These are phyloP conservation scores for Adenanthera pavonina DNA, from an alignment of 306 rosid species.

Conservation along the genomic window DNA sequence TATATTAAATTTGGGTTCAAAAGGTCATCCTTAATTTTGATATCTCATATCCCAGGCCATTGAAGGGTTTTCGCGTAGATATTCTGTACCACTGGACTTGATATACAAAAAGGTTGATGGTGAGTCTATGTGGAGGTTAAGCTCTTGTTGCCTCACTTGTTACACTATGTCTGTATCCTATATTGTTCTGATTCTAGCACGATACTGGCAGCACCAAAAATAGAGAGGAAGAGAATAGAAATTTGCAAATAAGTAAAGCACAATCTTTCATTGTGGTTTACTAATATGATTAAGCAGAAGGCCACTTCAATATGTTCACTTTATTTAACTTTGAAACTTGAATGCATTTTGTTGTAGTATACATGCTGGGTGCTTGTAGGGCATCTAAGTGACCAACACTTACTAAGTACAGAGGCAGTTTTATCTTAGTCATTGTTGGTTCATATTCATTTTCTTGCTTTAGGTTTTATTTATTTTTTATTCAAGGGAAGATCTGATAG, in stretches of 20 bases:
- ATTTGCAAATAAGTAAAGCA: neutral
- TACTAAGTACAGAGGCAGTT: no score
- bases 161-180: neutral
- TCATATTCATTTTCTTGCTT: no score
- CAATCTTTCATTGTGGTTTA: neutral
- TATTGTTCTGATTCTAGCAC: neutral
- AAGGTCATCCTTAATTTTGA: conserved; percentile 35
- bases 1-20: conserved; percentile 17
- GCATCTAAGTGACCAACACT: no score
- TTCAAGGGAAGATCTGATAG: no score
- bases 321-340: neutral
- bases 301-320: neutral
- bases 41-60: conserved; percentile 70
- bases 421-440: no score
- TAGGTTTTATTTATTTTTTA: no score
- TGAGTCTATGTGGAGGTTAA: conserved; percentile 51
- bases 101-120: conserved; percentile 78
- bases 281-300: neutral
- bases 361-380: no score
- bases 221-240: neutral
- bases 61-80: conserved; percentile 85
- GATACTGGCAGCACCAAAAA: neutral
- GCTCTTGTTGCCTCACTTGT: neutral
- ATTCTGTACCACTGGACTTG: conserved; percentile 71
- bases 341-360: neutral